Evolutionary conservation across 2,329 filamentous ascomycete genomes (phyloP), one percentile per base, ranked within the genome.

Genomic region (Nemania abortiva): DNA sequence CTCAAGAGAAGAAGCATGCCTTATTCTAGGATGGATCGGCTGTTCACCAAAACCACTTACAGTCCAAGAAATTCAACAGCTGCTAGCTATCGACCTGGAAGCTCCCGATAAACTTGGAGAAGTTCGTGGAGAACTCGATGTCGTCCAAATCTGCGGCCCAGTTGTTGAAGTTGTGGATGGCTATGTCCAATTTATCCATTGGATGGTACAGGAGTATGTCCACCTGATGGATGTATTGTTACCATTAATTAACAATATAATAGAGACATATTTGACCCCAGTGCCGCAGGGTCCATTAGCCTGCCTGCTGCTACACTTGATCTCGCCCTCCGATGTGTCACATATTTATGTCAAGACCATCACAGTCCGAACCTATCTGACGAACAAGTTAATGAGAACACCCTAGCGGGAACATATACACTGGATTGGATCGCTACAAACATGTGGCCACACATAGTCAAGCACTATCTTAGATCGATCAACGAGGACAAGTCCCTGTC

Each of bases 161-260:
- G 72, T 80, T 27, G 64, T 80, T 3, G 78, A 80, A 65, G 47
- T 77, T 22, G 68, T 74, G 1, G 74, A 79, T 69, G 74, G 70
- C 3, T 65, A 71, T 24, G 65, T 77, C 11, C 77, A 78, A 3
- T 77, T 80, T 60, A 77, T 79, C 3, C 78, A 80, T 60, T 80
- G 79, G 65, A 80, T 77, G 2, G 78, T 74, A 18, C 75, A 79
- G 58, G 73, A 79, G 76, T 75, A 60, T 54, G 70, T 64, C 15
- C n/a, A n/a, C 15, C 15, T 18, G n/a, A 47, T 13, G n/a, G 6
- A 5, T n/a, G 15, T 20, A n/a, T 3, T n/a, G 18, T n/a, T 47
- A n/a, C 5, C 4, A 6, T n/a, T 47, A 2, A 47, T 47, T 47
- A 20, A 47, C 15, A 47, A 15, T 47, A 6, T 47, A 3, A 6